phyloP scores from a whole-genome alignment of 306 rosid genomes.

The Rosa rugosa region DNA sequence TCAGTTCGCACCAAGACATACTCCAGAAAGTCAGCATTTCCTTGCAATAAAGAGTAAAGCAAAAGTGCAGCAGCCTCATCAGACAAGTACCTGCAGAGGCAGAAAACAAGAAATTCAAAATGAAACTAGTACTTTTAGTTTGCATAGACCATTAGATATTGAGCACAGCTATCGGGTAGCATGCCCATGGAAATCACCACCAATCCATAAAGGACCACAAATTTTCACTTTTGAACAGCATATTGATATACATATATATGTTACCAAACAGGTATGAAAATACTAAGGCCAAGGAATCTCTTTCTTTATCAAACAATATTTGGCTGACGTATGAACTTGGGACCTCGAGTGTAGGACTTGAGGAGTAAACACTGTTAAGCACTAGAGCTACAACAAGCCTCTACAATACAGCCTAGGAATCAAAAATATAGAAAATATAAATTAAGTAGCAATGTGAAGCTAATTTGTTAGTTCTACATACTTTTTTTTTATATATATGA shows the following conservation, averaged over 20 bases:
- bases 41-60: constrained; percentile 93
- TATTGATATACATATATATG: background rate
- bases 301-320: background rate
- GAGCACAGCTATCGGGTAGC: background rate
- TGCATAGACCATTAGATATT: background rate
- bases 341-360: background rate
- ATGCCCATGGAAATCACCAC: background rate
- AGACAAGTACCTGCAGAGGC: constrained; percentile 68
- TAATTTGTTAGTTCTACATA: background rate
- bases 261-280: background rate
- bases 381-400: background rate
- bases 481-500: background rate
- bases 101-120: constrained; percentile 18
- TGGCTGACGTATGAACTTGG: background rate
- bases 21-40: constrained; percentile 88
- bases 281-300: background rate
- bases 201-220: background rate
- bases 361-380: background rate
- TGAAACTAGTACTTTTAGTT: background rate
- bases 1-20: constrained; percentile 99
- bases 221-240: background rate
- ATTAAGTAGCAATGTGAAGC: background rate
- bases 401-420: background rate
- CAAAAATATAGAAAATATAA: no score
- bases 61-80: constrained; percentile 93